Evolutionary conservation across 2,329 filamentous ascomycete species (phyloP).

Genomic region (Colletotrichum cuscutae): DNA sequence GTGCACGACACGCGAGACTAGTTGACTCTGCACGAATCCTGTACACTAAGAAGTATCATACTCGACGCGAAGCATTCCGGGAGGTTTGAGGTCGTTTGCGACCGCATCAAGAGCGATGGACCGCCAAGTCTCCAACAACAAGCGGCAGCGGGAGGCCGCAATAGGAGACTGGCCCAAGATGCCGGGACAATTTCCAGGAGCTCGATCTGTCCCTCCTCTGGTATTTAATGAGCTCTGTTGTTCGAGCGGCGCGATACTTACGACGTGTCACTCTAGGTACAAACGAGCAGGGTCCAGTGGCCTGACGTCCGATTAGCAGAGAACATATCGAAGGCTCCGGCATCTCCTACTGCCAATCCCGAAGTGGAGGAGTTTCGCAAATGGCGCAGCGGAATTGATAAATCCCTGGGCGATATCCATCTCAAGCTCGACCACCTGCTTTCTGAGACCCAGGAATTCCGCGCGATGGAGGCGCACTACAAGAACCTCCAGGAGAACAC

Average conservation of each 20-base stretch:
- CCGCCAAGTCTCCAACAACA: background rate
- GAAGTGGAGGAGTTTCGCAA: background rate
- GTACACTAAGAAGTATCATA: background rate
- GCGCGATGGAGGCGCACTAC: conserved; percentile 11
- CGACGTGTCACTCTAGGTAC: too few species aligned
- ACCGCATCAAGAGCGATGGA: background rate
- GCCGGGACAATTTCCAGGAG: background rate
- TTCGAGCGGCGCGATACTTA: background rate
- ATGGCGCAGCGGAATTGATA: conserved; percentile 6
- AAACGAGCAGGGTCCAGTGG: background rate
- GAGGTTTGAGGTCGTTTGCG: background rate
- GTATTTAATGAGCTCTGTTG: background rate
- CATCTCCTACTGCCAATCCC: background rate
- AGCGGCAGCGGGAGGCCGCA: background rate
- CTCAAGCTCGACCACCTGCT: conserved; percentile 15
- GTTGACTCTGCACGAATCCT: background rate
- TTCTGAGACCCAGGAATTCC: conserved; percentile 9
- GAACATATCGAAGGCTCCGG: background rate
- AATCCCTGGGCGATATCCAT: background rate
- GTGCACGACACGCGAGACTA: too few species aligned
- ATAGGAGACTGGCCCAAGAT: background rate
- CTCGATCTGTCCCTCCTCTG: background rate
- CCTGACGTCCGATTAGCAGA: background rate
- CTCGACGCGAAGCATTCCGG: background rate
- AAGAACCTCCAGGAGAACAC: conserved; percentile 3